These are phyloP conservation scores for Asterochloris erici DNA, from an alignment of 139 green algal genomes.

Conservation along the genomic window DNA sequence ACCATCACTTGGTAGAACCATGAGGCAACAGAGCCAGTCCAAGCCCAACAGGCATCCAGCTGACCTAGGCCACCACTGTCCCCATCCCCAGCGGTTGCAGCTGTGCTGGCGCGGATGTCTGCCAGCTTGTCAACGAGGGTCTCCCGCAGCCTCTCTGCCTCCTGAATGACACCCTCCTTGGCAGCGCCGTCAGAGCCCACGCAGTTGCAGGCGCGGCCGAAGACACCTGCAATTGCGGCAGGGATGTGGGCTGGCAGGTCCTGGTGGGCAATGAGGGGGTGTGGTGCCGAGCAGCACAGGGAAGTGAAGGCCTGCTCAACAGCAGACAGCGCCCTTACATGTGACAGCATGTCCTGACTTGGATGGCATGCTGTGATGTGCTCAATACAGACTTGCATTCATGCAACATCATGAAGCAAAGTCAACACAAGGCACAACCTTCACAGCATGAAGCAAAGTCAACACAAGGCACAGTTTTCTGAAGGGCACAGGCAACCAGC, in stretches of 20 bases:
- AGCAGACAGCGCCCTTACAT: background rate
- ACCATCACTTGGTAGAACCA: background rate
- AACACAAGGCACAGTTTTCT: too few species aligned
- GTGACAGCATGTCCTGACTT: background rate
- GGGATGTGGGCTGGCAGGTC: background rate
- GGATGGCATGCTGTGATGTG: too few species aligned
- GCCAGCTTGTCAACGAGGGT: conserved; percentile 9
- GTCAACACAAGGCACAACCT: too few species aligned
- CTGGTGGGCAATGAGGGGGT: background rate
- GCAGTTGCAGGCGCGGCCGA: background rate
- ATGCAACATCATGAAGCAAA: too few species aligned
- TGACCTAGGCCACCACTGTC: background rate
- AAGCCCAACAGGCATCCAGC: background rate
- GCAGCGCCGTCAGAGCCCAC: background rate
- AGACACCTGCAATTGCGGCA: background rate
- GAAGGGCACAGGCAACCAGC: too few species aligned
- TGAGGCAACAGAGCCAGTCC: background rate
- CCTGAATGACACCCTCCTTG: background rate
- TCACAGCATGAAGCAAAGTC: too few species aligned
- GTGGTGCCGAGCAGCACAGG: background rate
- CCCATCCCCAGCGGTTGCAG: background rate
- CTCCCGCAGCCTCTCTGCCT: background rate
- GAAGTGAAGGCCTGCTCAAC: background rate
- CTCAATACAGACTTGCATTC: too few species aligned
- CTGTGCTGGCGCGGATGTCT: background rate